Evolutionary conservation across 345 rosid genomes (phyloP).

Genomic region (Brassica juncea): DNA sequence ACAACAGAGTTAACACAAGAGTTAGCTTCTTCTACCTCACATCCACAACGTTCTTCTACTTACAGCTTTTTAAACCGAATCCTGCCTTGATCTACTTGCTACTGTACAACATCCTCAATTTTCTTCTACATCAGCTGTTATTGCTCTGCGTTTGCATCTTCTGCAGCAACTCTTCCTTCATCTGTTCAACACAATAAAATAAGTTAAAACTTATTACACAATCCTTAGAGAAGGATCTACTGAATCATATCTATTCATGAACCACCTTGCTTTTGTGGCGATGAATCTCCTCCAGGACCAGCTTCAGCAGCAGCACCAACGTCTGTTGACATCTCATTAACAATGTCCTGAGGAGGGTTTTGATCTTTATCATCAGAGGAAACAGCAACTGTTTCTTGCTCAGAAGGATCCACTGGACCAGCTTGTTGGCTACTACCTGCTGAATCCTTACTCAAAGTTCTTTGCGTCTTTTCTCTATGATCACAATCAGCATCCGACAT

Average conservation of each 20-base stretch:
- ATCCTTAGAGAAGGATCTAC: background rate
- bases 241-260: conserved; percentile 5
- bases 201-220: conserved; percentile 1
- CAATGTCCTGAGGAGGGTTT: conserved; percentile 26
- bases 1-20: background rate
- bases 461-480: conserved; percentile 6
- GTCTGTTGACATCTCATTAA: conserved; percentile 27
- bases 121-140: background rate
- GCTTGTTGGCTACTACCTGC: conserved; percentile 23
- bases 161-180: background rate
- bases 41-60: conserved; percentile 1
- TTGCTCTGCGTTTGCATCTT: conserved; percentile 9
- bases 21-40: conserved; percentile 15
- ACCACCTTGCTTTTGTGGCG: conserved; percentile 26
- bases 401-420: conserved; percentile 10
- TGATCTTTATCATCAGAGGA: conserved; percentile 23
- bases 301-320: conserved; percentile 12
- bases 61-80: conserved; percentile 4
- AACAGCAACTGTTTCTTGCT: conserved; percentile 10
- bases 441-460: conserved; percentile 23
- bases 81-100: background rate
- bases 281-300: conserved; percentile 19
- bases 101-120: conserved; percentile 1
- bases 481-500: conserved; percentile 3
- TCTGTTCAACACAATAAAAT: conserved; percentile 17